These are phyloP conservation scores for Cryptococcus sp. DNA, from an alignment of 1,284 basidiomycete genomes.

Conservation along the genomic window DNA sequence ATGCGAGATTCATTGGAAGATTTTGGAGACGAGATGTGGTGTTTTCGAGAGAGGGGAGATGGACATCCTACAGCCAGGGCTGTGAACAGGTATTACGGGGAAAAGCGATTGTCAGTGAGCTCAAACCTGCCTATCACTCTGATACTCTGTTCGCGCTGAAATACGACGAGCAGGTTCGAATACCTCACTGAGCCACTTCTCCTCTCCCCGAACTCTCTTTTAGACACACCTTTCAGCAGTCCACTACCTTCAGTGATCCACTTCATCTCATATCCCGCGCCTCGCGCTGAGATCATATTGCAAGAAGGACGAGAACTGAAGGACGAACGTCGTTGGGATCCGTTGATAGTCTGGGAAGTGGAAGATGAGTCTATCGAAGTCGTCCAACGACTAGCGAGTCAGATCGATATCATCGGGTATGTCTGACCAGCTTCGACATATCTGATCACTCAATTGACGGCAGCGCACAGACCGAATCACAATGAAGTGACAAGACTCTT, in stretches of 20 bases:
- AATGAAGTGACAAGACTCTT: constrained; percentile 43
- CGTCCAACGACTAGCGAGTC: constrained; percentile 17
- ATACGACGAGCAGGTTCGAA: constrained; percentile 32
- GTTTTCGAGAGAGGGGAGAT: constrained; percentile 32
- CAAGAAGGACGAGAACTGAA: constrained; percentile 24
- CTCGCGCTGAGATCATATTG: constrained; percentile 22
- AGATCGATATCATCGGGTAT: constrained; percentile 41
- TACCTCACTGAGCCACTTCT: constrained; percentile 35
- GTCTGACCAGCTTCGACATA: constrained; percentile 3
- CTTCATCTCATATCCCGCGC: constrained; percentile 34
- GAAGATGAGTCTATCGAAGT: constrained; percentile 37
- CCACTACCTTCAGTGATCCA: constrained; percentile 35
- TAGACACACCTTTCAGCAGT: constrained; percentile 15
- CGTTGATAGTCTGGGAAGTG: constrained; percentile 43
- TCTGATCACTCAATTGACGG: neutral
- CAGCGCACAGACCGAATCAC: constrained; percentile 46
- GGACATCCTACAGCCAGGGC: constrained; percentile 38
- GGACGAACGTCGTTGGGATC: constrained; percentile 19
- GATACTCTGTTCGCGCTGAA: neutral
- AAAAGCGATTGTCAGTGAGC: constrained; percentile 36
- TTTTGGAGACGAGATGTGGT: constrained; percentile 47
- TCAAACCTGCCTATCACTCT: neutral
- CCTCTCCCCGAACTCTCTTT: constrained; percentile 27
- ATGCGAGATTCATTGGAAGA: constrained; percentile 28
- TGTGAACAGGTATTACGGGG: constrained; percentile 42